Percentiles rank a stretch among this genome's conserved stretches.
Conservation (phyloP, 352 stramenopile species). For the Phytophthora brassicae region DNA sequence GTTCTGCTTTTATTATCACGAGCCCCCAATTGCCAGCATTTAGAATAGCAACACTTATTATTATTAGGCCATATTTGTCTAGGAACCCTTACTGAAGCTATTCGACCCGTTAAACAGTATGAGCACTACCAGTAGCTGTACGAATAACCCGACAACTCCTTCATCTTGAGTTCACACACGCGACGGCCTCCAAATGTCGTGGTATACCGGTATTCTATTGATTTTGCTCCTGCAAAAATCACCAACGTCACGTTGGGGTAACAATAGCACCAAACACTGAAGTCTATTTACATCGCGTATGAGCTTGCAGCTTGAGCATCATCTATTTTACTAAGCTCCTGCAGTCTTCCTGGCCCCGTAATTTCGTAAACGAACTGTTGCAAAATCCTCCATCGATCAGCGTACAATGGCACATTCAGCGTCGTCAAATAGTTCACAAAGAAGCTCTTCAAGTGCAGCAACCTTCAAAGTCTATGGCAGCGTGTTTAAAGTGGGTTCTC, state of each 20-base stretch:
- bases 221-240: neutral
- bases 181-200: too few relatives aligned
- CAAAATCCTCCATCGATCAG: neutral
- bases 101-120: too few relatives aligned
- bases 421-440: conserved; percentile 17
- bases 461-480: conserved; percentile 82
- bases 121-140: too few relatives aligned
- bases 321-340: conserved; percentile 20
- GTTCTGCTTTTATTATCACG: too few relatives aligned
- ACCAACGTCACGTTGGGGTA: neutral
- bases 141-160: too few relatives aligned
- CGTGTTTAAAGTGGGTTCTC: conserved; percentile 78
- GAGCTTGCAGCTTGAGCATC: neutral
- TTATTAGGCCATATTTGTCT: too few relatives aligned
- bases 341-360: conserved; percentile 1
- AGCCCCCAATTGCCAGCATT: too few relatives aligned
- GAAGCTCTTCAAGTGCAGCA: conserved; percentile 7
- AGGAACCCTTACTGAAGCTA: too few relatives aligned
- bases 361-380: neutral
- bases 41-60: too few relatives aligned
- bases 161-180: too few relatives aligned
- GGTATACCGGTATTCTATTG: too few relatives aligned
- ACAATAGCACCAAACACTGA: conserved; percentile 3
- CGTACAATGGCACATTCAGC: conserved; percentile 17
- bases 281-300: conserved; percentile 14